Conservation (phyloP, 352 stramenopile genomes). For the Phytopythium kandeliae region DNA sequence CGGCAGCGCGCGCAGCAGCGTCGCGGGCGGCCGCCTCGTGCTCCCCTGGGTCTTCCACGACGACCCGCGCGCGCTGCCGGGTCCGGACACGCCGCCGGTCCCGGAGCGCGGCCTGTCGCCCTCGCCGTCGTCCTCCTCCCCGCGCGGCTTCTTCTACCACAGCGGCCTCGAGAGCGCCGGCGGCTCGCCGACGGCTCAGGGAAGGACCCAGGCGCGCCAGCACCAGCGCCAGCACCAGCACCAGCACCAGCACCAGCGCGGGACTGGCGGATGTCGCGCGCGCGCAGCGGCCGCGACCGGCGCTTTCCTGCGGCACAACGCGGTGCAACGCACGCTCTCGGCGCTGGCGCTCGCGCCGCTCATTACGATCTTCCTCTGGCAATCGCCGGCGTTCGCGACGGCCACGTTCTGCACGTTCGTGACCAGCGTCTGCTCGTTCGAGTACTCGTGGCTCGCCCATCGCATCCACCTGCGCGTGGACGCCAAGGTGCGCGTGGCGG, state of each 20-base stretch:
- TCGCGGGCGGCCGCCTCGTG: slow-evolving; percentile 2
- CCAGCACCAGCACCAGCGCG: background rate
- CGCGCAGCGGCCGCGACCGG: background rate
- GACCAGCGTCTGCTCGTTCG: slow-evolving; percentile 57
- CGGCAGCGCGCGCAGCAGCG: slow-evolving; percentile 2
- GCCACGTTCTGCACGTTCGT: slow-evolving; percentile 63
- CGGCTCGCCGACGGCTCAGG: slow-evolving; percentile 7
- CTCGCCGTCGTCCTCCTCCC: slow-evolving; percentile 12
- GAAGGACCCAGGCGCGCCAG: background rate
- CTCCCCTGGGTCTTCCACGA: slow-evolving; percentile 8
- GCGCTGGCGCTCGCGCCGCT: slow-evolving; percentile 49
- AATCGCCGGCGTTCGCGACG: slow-evolving; percentile 55
- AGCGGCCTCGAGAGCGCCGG: slow-evolving; percentile 14
- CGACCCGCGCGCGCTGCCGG: slow-evolving; percentile 1
- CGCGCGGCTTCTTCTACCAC: slow-evolving; percentile 25
- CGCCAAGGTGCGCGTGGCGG: slow-evolving; percentile 21
- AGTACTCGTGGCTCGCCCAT: slow-evolving; percentile 66
- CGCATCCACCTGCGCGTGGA: slow-evolving; percentile 54
- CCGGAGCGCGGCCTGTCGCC: slow-evolving; percentile 9
- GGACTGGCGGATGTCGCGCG: slow-evolving; percentile 1
- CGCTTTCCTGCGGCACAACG: slow-evolving; percentile 19
- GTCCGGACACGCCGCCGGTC: slow-evolving; percentile 6
- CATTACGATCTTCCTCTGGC: slow-evolving; percentile 62
- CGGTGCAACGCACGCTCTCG: slow-evolving; percentile 56
- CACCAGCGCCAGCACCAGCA: background rate